phyloP scores from a whole-genome alignment of 148 eudicot species.

The Amaranthus hypochondriacus region DNA sequence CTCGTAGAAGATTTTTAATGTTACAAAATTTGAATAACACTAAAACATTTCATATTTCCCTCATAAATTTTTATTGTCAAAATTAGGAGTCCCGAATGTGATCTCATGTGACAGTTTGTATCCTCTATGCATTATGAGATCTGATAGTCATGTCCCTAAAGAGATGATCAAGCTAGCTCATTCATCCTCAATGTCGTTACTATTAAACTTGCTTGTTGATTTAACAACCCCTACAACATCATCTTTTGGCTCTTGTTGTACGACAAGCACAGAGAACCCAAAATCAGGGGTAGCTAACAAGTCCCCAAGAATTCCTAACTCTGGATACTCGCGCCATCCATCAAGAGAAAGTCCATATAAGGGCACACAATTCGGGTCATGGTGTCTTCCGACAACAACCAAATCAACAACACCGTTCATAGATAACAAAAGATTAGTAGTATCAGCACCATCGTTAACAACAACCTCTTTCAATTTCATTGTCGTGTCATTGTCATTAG shows the following conservation, averaged over 20 bases:
- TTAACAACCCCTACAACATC: not conserved
- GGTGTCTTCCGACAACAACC: constrained; percentile 33
- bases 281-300: constrained; percentile 30
- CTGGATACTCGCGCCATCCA: constrained; percentile 35
- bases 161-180: too few species aligned
- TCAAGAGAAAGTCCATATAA: constrained; percentile 23
- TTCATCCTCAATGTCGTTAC: too few species aligned
- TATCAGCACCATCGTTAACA: constrained; percentile 30
- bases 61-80: too few species aligned
- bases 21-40: too few species aligned
- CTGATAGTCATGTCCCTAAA: too few species aligned
- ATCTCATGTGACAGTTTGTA: too few species aligned
- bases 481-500: not conserved
- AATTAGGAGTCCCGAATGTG: too few species aligned
- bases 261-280: constrained; percentile 27
- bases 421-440: constrained; percentile 16
- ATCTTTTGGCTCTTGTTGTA: constrained; percentile 22
- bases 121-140: too few species aligned
- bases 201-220: not conserved
- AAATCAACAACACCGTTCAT: constrained; percentile 29
- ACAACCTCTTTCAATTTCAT: constrained; percentile 15
- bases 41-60: too few species aligned
- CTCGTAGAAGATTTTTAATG: too few species aligned
- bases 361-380: constrained; percentile 13
- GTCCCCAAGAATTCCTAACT: constrained; percentile 35